phyloP scores from a whole-genome alignment of 176 grass and related monocot species.

The Saccharum officinarum region DNA sequence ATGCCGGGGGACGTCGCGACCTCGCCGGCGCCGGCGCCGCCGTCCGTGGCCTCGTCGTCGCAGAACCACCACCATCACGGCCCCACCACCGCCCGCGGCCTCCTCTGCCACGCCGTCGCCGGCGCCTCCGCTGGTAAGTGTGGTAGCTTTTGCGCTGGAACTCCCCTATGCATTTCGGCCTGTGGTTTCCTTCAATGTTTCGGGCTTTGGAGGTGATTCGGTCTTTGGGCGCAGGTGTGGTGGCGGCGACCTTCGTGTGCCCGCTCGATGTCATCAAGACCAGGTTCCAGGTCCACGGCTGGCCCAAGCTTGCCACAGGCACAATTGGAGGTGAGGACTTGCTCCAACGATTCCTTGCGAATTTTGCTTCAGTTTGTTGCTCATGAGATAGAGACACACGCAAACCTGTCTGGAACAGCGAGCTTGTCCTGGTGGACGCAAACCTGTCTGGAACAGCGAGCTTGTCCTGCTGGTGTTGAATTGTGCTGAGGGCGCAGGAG shows the following conservation, averaged over 20 bases:
- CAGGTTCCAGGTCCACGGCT: constrained; percentile 92
- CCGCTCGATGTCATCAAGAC: constrained; percentile 98
- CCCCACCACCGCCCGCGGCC: constrained; percentile 38
- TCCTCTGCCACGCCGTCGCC: constrained; percentile 66
- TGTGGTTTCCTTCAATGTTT: background rate
- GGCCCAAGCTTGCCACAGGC: constrained; percentile 44
- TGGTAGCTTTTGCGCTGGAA: background rate
- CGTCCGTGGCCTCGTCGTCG: constrained; percentile 11
- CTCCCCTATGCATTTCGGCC: background rate
- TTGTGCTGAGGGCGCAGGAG: background rate
- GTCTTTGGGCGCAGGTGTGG: constrained; percentile 49
- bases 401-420: background rate
- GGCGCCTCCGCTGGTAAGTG: constrained; percentile 81
- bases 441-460: background rate
- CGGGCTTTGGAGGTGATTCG: background rate
- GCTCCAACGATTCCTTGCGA: background rate
- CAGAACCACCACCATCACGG: constrained; percentile 23
- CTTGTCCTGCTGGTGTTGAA: background rate
- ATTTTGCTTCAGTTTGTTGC: background rate
- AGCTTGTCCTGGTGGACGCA: background rate
- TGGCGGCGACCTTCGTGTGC: constrained; percentile 97
- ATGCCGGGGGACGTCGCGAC: constrained; percentile 57
- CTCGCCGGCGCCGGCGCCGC: constrained; percentile 13
- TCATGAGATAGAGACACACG: background rate
- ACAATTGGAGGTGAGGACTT: constrained; percentile 51